Percentiles rank a stretch among this genome's conserved stretches.
These are phyloP conservation scores for Colletotrichum tropicicola DNA, from an alignment of 2,329 filamentous ascomycete genomes.

Conservation along the genomic window DNA sequence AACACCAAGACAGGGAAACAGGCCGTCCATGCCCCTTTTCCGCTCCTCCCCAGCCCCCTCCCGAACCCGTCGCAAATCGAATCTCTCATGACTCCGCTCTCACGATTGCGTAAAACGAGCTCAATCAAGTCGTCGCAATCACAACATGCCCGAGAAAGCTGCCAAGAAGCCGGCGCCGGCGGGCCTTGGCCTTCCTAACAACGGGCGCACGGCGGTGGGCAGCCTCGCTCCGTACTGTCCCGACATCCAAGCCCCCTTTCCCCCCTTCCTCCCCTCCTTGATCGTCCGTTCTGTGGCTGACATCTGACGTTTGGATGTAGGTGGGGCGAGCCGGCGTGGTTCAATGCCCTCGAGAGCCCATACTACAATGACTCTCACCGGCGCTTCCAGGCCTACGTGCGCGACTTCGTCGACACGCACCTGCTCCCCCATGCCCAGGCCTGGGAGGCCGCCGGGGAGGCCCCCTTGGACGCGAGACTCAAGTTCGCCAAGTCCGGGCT, in stretches of 20 bases:
- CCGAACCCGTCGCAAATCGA: background rate
- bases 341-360: constrained; percentile 45
- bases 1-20: too few relatives aligned
- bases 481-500: constrained; percentile 50
- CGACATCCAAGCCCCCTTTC: background rate
- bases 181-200: background rate
- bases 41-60: too few relatives aligned
- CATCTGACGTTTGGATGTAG: background rate
- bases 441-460: constrained; percentile 68
- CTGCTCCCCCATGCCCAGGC: constrained; percentile 67
- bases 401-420: constrained; percentile 66
- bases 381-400: constrained; percentile 63
- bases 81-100: background rate
- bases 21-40: too few relatives aligned
- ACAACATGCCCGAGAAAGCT: background rate
- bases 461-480: constrained; percentile 51
- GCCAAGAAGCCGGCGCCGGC: background rate
- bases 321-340: constrained; percentile 39
- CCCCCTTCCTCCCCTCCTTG: background rate
- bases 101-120: too few relatives aligned
- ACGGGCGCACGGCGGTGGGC: background rate
- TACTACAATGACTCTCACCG: constrained; percentile 73
- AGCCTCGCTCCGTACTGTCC: constrained; percentile 11
- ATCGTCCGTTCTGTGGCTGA: background rate
- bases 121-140: too few relatives aligned